Evolutionary conservation across 169 alveolate species (phyloP).

Genomic region (Perkinsus olseni): DNA sequence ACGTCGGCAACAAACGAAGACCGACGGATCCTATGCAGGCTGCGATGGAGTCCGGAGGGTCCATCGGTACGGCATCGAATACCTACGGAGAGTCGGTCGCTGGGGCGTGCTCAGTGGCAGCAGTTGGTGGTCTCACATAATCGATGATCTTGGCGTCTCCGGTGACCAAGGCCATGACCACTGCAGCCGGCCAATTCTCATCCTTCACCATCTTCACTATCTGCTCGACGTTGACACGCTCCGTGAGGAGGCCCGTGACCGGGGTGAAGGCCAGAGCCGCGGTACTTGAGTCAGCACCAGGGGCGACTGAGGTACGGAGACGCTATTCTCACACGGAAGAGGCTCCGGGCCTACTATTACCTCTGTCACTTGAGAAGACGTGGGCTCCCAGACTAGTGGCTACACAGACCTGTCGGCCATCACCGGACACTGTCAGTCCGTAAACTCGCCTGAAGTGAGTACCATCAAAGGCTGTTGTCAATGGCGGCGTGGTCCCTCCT

Average conservation of each 20-base stretch:
- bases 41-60: background rate
- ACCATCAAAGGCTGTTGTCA: background rate
- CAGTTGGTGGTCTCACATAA: background rate
- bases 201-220: background rate
- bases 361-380: background rate
- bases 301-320: background rate
- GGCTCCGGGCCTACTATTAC: background rate
- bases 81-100: background rate
- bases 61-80: background rate
- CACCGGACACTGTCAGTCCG: background rate
- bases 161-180: background rate
- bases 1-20: background rate
- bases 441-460: background rate
- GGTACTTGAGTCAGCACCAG: background rate
- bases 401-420: background rate
- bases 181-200: background rate
- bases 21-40: background rate
- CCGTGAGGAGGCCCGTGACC: background rate
- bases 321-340: background rate
- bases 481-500: background rate
- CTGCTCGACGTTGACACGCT: background rate
- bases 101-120: background rate
- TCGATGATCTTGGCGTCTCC: background rate
- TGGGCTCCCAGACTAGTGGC: background rate
- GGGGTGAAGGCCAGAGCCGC: background rate